phyloP scores from a whole-genome alignment of 2,329 filamentous ascomycete genomes.

The Ascochyta clinopodiicola region DNA sequence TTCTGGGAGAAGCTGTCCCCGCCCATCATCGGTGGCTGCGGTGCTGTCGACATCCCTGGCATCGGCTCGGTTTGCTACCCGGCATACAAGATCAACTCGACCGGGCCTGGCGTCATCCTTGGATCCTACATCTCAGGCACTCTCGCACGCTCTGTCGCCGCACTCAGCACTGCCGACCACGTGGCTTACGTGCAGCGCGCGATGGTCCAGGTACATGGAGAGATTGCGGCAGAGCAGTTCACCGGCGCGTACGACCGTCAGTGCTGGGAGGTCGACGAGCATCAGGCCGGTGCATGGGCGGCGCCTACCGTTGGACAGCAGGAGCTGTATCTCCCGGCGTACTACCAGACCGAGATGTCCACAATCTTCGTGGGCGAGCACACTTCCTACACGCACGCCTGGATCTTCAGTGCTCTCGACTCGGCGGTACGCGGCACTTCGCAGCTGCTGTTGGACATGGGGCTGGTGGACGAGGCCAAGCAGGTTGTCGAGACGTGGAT shows the following conservation, averaged over 20 bases:
- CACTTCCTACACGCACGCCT: constrained; percentile 74
- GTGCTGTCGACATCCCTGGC: constrained; percentile 65
- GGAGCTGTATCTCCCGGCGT: constrained; percentile 73
- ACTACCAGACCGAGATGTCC: constrained; percentile 72
- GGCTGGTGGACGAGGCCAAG: constrained; percentile 74
- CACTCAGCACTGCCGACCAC: constrained; percentile 65
- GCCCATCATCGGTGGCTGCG: constrained; percentile 70
- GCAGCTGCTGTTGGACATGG: constrained; percentile 68
- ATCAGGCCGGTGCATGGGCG: constrained; percentile 69
- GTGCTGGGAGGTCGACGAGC: constrained; percentile 70
- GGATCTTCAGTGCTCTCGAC: constrained; percentile 72
- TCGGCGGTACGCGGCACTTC: constrained; percentile 70
- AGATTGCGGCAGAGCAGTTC: constrained; percentile 65
- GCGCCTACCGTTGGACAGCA: constrained; percentile 69
- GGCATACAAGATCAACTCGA: constrained; percentile 69
- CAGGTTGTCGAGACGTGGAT: constrained; percentile 69
- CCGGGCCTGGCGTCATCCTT: constrained; percentile 67
- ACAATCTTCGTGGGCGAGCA: constrained; percentile 74
- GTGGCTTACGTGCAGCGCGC: constrained; percentile 68
- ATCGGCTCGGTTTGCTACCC: constrained; percentile 71
- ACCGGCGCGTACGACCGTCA: constrained; percentile 70
- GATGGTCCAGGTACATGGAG: constrained; percentile 72
- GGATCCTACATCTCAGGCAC: constrained; percentile 63
- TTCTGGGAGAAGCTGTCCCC: constrained; percentile 63
- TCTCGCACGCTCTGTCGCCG: constrained; percentile 54